phyloP scores from a whole-genome alignment of 306 rosid genomes.

The Gleditsia sinensis region DNA sequence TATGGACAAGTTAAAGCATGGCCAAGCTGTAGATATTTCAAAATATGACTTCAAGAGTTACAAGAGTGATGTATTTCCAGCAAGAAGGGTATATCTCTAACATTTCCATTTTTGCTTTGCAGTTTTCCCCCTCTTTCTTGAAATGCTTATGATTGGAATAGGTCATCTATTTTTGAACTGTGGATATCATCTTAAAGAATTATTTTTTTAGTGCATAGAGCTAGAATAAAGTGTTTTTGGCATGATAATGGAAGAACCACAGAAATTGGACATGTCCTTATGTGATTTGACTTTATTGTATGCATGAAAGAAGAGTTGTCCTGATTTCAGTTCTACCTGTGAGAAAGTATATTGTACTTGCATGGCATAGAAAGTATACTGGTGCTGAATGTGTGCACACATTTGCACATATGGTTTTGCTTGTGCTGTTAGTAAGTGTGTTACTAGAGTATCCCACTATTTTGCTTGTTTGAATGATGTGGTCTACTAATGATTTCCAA shows the following conservation, averaged over 20 bases:
- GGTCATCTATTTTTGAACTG: slow-evolving; percentile 16
- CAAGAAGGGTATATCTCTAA: slow-evolving; percentile 80
- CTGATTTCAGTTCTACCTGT: not conserved
- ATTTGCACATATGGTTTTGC: not conserved
- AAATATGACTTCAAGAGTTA: slow-evolving; percentile 91
- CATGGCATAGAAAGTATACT: slow-evolving; percentile 7
- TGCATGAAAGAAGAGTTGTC: slow-evolving; percentile 7
- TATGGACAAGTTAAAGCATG: slow-evolving; percentile 88
- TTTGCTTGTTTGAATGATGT: not conserved
- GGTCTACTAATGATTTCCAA: not conserved
- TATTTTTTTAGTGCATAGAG: slow-evolving; percentile 1
- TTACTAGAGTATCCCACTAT: not conserved
- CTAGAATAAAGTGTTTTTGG: slow-evolving; percentile 17
- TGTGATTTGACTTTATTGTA: not conserved
- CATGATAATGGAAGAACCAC: slow-evolving; percentile 14
- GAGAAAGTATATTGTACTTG: not conserved
- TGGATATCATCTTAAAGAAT: slow-evolving; percentile 7
- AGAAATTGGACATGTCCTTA: slow-evolving; percentile 7
- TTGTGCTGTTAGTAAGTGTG: not conserved
- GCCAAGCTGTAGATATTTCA: slow-evolving; percentile 92
- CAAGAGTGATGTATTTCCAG: slow-evolving; percentile 61
- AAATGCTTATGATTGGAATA: slow-evolving; percentile 22
- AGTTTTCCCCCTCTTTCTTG: slow-evolving; percentile 1
- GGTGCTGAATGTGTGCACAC: not conserved
- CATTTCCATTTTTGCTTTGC: slow-evolving; percentile 10